phyloP scores from a whole-genome alignment of 495 filamentous ascomycete genomes.

The Penicillium waksmanii region DNA sequence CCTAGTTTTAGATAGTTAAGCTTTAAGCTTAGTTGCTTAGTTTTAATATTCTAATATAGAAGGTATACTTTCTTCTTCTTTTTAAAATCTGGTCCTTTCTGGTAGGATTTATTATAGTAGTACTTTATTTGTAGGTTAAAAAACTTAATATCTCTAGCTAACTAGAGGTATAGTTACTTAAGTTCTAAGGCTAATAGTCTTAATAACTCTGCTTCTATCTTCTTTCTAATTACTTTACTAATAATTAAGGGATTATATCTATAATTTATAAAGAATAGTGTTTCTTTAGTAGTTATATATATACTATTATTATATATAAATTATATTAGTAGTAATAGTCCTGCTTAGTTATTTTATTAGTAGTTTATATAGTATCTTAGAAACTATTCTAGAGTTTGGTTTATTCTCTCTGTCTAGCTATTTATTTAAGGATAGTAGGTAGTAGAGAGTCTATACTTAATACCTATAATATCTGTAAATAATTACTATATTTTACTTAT shows the following conservation, averaged over 20 bases:
- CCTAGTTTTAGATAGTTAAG: slow-evolving; percentile 11
- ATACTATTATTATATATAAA: slow-evolving; percentile 30
- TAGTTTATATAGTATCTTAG: slow-evolving; percentile 31
- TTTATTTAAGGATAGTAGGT: slow-evolving; percentile 35
- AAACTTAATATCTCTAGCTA: too few species aligned
- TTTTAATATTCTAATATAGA: slow-evolving; percentile 11
- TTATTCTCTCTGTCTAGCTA: slow-evolving; percentile 32
- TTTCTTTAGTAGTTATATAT: background rate
- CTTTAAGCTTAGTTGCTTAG: slow-evolving; percentile 11
- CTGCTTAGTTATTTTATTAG: slow-evolving; percentile 32
- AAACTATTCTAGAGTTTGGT: slow-evolving; percentile 25
- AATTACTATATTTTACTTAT: too few species aligned
- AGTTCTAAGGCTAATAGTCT: too few species aligned
- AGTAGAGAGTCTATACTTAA: slow-evolving; percentile 21
- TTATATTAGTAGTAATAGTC: slow-evolving; percentile 27
- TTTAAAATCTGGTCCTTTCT: slow-evolving; percentile 4
- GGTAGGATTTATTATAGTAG: background rate
- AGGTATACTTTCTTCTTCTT: slow-evolving; percentile 7
- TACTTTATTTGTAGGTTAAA: too few species aligned
- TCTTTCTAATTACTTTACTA: too few species aligned
- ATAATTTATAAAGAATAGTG: too few species aligned
- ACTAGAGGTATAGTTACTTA: too few species aligned
- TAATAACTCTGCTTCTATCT: too few species aligned
- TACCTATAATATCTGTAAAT: too few species aligned
- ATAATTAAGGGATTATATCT: too few species aligned